Evolutionary conservation across 768 basidiomycete species (phyloP).

Genomic region (Tylopilus rubrobrunneus): DNA sequence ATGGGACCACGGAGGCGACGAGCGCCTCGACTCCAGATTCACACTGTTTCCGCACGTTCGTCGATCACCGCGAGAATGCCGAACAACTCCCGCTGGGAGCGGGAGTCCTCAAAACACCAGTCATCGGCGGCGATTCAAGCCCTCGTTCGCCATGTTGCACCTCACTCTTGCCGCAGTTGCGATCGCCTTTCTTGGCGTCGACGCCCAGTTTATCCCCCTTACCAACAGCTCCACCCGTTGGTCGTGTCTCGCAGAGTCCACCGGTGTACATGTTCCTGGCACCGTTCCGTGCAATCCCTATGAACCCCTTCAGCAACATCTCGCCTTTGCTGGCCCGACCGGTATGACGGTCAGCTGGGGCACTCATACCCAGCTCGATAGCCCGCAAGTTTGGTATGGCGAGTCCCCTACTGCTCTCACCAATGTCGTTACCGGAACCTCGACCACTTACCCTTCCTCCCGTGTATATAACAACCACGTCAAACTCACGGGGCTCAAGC

Average conservation of each 20-base stretch:
- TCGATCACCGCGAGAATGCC: neutral
- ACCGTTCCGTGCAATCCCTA: conserved; percentile 26
- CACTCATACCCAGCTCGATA: conserved; percentile 17
- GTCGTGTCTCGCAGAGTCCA: conserved; percentile 27
- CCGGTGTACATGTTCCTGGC: conserved; percentile 26
- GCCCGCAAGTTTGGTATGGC: conserved; percentile 26
- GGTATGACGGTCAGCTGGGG: conserved; percentile 29
- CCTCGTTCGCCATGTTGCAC: conserved; percentile 3
- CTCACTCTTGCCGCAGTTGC: conserved; percentile 4
- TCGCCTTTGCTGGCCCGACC: conserved; percentile 22
- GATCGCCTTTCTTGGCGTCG: conserved; percentile 6
- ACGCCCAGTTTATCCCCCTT: conserved; percentile 15
- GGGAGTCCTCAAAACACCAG: neutral
- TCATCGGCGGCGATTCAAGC: neutral
- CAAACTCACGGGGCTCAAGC: conserved; percentile 21
- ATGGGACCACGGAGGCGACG: neutral
- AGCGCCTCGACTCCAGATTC: neutral
- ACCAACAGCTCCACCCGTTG: conserved; percentile 7
- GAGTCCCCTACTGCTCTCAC: conserved; percentile 15
- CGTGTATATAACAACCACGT: conserved; percentile 29
- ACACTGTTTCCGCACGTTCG: conserved; percentile 1
- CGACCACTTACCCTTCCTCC: conserved; percentile 22
- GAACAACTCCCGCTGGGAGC: neutral
- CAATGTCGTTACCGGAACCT: conserved; percentile 18
- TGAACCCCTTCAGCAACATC: conserved; percentile 25